A percentile compares a stretch with the other conserved stretches of the same genome.
Evolutionary conservation across 345 rosid genomes (phyloP).

Genomic region (Pugionium cornutum): DNA sequence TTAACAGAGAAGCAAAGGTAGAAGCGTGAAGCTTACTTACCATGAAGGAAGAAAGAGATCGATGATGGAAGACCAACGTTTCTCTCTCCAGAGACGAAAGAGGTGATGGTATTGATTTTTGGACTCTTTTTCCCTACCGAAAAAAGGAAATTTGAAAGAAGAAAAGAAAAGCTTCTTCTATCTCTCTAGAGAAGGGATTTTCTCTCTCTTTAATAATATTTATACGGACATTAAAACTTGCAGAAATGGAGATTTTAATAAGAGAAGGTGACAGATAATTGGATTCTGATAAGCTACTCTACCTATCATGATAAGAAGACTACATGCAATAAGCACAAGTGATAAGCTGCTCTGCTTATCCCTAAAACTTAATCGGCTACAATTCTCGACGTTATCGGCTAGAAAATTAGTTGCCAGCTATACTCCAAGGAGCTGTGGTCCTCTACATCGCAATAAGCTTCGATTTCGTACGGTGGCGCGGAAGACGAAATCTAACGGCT

Average conservation of each 20-base stretch:
- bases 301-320: slow-evolving; percentile 27
- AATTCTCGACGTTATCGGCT: slow-evolving; percentile 76
- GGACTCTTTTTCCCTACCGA: slow-evolving; percentile 38
- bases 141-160: slow-evolving; percentile 29
- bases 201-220: slow-evolving; percentile 38
- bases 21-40: slow-evolving; percentile 40
- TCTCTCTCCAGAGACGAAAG: slow-evolving; percentile 31
- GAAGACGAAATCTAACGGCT: slow-evolving; percentile 42
- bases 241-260: slow-evolving; percentile 47
- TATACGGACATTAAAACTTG: slow-evolving; percentile 47
- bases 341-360: rapidly evolving
- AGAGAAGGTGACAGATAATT: slow-evolving; percentile 53
- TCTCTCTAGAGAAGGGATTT: slow-evolving; percentile 22
- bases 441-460: not conserved
- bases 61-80: slow-evolving; percentile 33
- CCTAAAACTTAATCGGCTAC: slow-evolving; percentile 70
- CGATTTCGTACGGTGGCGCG: slow-evolving; percentile 5
- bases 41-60: slow-evolving; percentile 40
- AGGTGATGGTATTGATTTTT: slow-evolving; percentile 33
- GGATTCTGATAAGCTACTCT: rapidly evolving
- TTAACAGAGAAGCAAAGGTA: slow-evolving; percentile 37
- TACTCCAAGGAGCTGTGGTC: slow-evolving; percentile 20
- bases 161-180: slow-evolving; percentile 23
- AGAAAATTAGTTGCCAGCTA: slow-evolving; percentile 80
- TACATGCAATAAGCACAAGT: not conserved